Conservation (phyloP, 106 monocot genomes). For the Acorus calamus region DNA sequence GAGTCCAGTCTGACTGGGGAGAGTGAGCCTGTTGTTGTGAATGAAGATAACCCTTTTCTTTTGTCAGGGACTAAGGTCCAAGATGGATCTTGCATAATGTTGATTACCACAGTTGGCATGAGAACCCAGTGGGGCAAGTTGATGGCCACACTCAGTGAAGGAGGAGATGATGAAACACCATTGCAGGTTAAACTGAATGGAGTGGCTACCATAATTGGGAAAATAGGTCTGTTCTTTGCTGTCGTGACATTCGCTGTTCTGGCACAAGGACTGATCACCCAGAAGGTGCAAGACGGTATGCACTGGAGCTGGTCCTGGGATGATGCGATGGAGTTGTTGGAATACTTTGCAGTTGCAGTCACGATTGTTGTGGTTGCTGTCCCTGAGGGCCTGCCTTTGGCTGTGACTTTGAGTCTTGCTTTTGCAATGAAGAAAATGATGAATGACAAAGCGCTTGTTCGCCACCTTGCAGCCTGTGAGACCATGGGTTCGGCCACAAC, state of each 20-base stretch:
- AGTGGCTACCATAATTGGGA: slow-evolving; percentile 33
- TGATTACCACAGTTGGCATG: slow-evolving; percentile 37
- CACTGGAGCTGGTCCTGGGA: slow-evolving; percentile 29
- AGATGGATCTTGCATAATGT: slow-evolving; percentile 41
- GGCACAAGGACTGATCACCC: slow-evolving; percentile 12
- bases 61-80: slow-evolving; percentile 41
- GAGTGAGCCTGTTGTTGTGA: slow-evolving; percentile 27
- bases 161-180: slow-evolving; percentile 42
- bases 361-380: slow-evolving; percentile 45
- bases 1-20: slow-evolving; percentile 40
- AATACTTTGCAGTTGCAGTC: slow-evolving; percentile 41
- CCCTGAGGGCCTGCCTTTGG: slow-evolving; percentile 35
- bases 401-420: slow-evolving; percentile 39
- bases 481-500: slow-evolving; percentile 40
- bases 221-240: slow-evolving; percentile 40
- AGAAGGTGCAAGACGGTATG: not conserved
- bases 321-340: slow-evolving; percentile 27
- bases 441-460: slow-evolving; percentile 39
- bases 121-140: slow-evolving; percentile 42
- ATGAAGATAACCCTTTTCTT: slow-evolving; percentile 27
- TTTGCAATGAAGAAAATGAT: slow-evolving; percentile 54
- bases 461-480: slow-evolving; percentile 38
- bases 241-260: slow-evolving; percentile 30
- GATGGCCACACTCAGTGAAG: slow-evolving; percentile 32
- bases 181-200: slow-evolving; percentile 36